These are phyloP conservation scores for Barnettozyma sp. DNA, from an alignment of 805 yeast genomes.

Conservation along the genomic window DNA sequence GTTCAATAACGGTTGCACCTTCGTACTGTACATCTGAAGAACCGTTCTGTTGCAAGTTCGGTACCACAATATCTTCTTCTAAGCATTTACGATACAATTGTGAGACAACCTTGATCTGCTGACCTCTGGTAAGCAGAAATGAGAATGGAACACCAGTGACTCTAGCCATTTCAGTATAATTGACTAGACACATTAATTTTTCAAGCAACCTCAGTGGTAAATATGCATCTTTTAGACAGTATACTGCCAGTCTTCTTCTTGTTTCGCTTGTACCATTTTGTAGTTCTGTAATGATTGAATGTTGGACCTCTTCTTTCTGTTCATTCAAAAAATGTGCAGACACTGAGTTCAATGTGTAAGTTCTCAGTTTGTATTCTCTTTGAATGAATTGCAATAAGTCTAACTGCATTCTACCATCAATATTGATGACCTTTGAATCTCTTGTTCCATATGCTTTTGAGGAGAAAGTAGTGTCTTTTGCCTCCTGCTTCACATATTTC, in stretches of 20 bases:
- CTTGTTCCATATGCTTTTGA: conserved; percentile 96
- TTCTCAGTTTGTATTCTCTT: conserved; percentile 89
- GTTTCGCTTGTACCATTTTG: conserved; percentile 92
- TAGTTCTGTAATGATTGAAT: conserved; percentile 88
- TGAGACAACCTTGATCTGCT: conserved; percentile 94
- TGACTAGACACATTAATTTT: conserved; percentile 91
- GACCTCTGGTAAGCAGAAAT: conserved; percentile 83
- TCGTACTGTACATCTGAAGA: conserved; percentile 87
- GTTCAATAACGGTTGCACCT: conserved; percentile 99
- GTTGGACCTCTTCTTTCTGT: conserved; percentile 97
- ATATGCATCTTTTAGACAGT: conserved; percentile 94
- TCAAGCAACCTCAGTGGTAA: conserved; percentile 83
- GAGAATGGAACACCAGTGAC: conserved; percentile 98
- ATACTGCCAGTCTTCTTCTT: conserved; percentile 90
- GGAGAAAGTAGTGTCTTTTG: conserved; percentile 75
- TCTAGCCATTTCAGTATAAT: conserved; percentile 98
- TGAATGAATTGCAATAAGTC: conserved; percentile 90
- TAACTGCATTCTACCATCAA: conserved; percentile 93
- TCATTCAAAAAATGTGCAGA: conserved; percentile 91
- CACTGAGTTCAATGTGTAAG: conserved; percentile 91
- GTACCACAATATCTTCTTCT: conserved; percentile 79
- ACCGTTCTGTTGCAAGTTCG: conserved; percentile 76
- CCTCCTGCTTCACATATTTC: conserved; percentile 59
- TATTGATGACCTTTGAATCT: conserved; percentile 84
- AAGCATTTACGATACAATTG: conserved; percentile 92